phyloP scores from a whole-genome alignment of 768 basidiomycete species.

The Hericium erinaceus region DNA sequence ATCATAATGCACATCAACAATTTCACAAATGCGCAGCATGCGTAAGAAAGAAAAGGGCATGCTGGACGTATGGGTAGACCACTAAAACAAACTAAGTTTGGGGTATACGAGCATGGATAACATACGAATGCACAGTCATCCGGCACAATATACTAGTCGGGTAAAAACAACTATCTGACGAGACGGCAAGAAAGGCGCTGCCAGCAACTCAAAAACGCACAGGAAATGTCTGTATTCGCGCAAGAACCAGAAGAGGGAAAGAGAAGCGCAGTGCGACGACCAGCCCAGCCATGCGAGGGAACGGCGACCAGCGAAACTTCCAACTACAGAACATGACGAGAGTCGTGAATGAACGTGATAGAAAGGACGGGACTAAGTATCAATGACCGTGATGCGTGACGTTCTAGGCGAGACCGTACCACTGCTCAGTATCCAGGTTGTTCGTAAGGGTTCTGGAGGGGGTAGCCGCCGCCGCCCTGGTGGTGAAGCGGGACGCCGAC shows the following conservation, averaged over 20 bases:
- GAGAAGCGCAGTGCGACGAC: slow-evolving; percentile 3
- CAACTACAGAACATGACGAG: slow-evolving; percentile 8
- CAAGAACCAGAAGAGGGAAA: background rate
- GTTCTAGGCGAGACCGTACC: no score
- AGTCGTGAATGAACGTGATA: background rate
- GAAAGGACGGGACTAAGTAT: background rate
- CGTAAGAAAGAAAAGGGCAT: background rate
- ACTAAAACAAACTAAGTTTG: background rate
- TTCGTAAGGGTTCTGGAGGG: no score
- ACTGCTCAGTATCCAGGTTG: no score
- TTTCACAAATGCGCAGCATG: background rate
- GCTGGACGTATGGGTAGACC: background rate
- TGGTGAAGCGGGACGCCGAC: slow-evolving; percentile 52
- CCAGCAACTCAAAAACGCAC: slow-evolving; percentile 6
- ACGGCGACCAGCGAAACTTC: background rate
- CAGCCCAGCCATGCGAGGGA: slow-evolving; percentile 4
- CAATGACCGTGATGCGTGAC: background rate
- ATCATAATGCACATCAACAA: background rate
- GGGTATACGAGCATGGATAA: background rate
- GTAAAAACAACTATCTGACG: background rate
- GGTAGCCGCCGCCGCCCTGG: slow-evolving; percentile 26
- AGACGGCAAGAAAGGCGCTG: background rate
- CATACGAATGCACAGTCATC: slow-evolving; percentile 3
- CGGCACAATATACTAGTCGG: background rate
- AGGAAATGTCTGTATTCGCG: background rate